Evolutionary conservation across 148 eudicot genomes (phyloP).

Genomic region (Cornus kousa): DNA sequence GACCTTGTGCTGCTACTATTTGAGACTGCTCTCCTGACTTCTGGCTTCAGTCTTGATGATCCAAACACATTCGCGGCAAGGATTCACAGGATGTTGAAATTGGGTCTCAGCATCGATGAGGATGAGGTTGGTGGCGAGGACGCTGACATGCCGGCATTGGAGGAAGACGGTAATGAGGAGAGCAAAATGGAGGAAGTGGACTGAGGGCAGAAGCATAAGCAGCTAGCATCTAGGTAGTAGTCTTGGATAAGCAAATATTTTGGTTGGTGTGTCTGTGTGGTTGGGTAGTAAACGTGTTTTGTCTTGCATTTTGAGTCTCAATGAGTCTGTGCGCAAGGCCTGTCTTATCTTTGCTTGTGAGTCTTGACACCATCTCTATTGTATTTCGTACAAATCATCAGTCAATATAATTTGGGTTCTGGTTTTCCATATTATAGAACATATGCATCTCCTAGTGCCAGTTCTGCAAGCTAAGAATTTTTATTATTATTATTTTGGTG

Average conservation of each 20-base stretch:
- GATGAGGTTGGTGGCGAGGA: conserved; percentile 54
- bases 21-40: conserved; percentile 79
- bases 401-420: too few relatives aligned
- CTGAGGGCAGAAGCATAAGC: conserved; percentile 17
- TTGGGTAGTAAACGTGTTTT: too few relatives aligned
- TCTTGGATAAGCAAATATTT: too few relatives aligned
- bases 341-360: too few relatives aligned
- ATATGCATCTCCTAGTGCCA: too few relatives aligned
- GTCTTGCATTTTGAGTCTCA: not conserved
- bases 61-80: conserved; percentile 70
- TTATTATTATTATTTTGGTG: too few relatives aligned
- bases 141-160: conserved; percentile 66
- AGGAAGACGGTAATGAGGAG: conserved; percentile 75
- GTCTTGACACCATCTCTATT: too few relatives aligned
- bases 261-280: too few relatives aligned
- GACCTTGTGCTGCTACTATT: conserved; percentile 79
- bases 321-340: too few relatives aligned
- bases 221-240: not conserved
- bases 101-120: conserved; percentile 83
- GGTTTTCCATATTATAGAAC: too few relatives aligned
- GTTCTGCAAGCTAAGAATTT: too few relatives aligned
- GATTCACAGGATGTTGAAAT: conserved; percentile 87
- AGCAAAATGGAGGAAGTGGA: conserved; percentile 98
- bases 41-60: conserved; percentile 83
- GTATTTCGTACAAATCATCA: too few relatives aligned